Base-by-base conservation (phyloP, 1,139 yeast genomes). In the Suhomyces bribrorum region DNA sequence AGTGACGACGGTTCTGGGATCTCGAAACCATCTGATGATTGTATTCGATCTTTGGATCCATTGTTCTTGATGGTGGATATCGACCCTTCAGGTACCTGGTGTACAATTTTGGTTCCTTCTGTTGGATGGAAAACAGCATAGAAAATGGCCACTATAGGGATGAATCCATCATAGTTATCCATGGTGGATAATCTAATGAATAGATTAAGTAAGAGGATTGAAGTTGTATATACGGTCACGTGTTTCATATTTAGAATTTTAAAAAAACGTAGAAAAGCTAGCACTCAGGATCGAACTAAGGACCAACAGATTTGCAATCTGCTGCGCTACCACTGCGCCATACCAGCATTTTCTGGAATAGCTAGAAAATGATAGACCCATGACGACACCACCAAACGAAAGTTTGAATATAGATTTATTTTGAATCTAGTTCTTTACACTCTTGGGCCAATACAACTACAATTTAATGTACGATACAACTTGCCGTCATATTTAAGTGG, bases 61-160 rank as follows among this genome's bases (percentile, higher is more conserved):
- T 29, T 28, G n/a, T 36, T 37, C 18, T 52, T 52, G 24, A 64
- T 57, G 4, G 63, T 47, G 12, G 59, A 61, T 71, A 77, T 44
- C 69, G 75, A 38, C 75, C 88, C 44, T 74, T 75, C 41, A 2
- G 98, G 99, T 1, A 88, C 95, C 56, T 94, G 97, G 52, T 86
- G 86, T 4, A 87, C 77, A n/a, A 92, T 90, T 59, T 89, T 86
- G 0, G 98, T 85, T 2, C 98, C 98, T 53, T 88, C 95, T 0
- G 92, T 86, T 0, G 97, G 97, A 54, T 94, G 97, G 62, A 92
- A 92, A 0, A 87, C 87, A 0, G 97, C 82, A 61, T 88, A 92
- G 61, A 92, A 90, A 32, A 89, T 74, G 2, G 96, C 94, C 43
- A 80, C 74, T 24, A 92, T 89, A 17, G 95, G 95, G 12, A 84